These are phyloP conservation scores for Hypoxylon sp. DNA, from an alignment of 2,329 filamentous ascomycete species.

Conservation along the genomic window DNA sequence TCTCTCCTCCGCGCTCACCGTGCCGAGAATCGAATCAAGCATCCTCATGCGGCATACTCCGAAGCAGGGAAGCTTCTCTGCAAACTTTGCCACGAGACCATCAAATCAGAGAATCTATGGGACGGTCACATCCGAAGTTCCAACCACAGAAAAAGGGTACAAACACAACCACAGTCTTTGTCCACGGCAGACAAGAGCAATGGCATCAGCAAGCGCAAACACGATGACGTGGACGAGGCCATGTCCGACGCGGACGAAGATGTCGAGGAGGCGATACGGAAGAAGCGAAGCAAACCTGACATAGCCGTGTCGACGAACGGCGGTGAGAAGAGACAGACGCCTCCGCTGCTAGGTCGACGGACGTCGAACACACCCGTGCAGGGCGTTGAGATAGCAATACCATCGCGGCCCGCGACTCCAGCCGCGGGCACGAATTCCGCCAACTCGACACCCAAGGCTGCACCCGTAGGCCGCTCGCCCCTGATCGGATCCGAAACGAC, in stretches of 20 bases:
- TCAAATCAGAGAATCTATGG: conserved; percentile 75
- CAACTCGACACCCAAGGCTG: conserved; percentile 53
- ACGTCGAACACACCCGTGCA: conserved; percentile 62
- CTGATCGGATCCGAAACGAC: conserved; percentile 44
- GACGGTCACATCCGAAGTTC: conserved; percentile 65
- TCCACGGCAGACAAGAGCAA: background rate
- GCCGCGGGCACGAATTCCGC: conserved; percentile 54
- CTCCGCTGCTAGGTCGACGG: conserved; percentile 55
- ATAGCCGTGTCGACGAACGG: conserved; percentile 23
- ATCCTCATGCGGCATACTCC: conserved; percentile 74
- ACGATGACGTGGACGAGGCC: conserved; percentile 39
- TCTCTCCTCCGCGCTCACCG: conserved; percentile 81
- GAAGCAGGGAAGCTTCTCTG: conserved; percentile 73
- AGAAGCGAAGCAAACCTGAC: conserved; percentile 58
- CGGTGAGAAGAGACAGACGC: conserved; percentile 47
- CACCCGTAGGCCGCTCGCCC: conserved; percentile 50
- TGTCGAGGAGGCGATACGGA: conserved; percentile 45
- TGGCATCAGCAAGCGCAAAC: conserved; percentile 43
- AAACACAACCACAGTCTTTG: conserved; percentile 36
- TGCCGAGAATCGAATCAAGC: conserved; percentile 74
- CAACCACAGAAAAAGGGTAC: conserved; percentile 54
- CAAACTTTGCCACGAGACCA: conserved; percentile 68
- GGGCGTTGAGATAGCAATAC: conserved; percentile 69
- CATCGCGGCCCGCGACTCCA: conserved; percentile 70
- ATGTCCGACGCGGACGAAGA: conserved; percentile 45